Conservation (phyloP, 2,329 filamentous ascomycete genomes). For the Chrysosporium keratinophilum region DNA sequence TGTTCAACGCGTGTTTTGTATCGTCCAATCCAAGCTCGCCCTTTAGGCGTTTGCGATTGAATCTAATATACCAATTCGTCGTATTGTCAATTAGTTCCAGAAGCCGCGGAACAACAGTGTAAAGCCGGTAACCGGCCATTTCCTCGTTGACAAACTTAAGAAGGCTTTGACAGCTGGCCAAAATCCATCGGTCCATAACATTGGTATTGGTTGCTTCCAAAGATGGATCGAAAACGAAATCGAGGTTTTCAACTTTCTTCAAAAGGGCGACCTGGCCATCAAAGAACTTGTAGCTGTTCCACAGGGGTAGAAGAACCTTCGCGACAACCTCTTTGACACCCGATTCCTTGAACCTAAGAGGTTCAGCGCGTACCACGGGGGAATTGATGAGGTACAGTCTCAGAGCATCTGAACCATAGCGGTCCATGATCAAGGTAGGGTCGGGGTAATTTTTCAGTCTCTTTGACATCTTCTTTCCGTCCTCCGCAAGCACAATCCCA, state of each 20-base stretch:
- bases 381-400: slow-evolving; percentile 96
- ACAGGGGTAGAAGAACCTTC: slow-evolving; percentile 79
- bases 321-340: slow-evolving; percentile 93
- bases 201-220: slow-evolving; percentile 70
- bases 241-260: slow-evolving; percentile 70
- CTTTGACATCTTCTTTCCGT: slow-evolving; percentile 99
- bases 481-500: slow-evolving; percentile 83
- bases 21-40: slow-evolving; percentile 78
- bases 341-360: slow-evolving; percentile 77
- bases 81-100: slow-evolving; percentile 81
- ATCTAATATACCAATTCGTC: slow-evolving; percentile 98
- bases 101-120: slow-evolving; percentile 82
- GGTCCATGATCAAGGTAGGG: slow-evolving; percentile 68
- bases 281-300: slow-evolving; percentile 98
- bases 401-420: slow-evolving; percentile 84
- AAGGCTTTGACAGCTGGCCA: slow-evolving; percentile 83
- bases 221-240: slow-evolving; percentile 68
- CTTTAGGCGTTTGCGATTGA: slow-evolving; percentile 85
- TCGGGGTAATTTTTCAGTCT: slow-evolving; percentile 93
- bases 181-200: slow-evolving; percentile 92
- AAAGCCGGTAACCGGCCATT: slow-evolving; percentile 71
- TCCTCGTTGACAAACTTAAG: slow-evolving; percentile 86
- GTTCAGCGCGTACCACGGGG: slow-evolving; percentile 83
- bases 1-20: slow-evolving; percentile 82
- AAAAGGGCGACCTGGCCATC: slow-evolving; percentile 74